Base-by-base conservation (phyloP, 2,329 filamentous ascomycete species). In the Aspergillus nomiae region DNA sequence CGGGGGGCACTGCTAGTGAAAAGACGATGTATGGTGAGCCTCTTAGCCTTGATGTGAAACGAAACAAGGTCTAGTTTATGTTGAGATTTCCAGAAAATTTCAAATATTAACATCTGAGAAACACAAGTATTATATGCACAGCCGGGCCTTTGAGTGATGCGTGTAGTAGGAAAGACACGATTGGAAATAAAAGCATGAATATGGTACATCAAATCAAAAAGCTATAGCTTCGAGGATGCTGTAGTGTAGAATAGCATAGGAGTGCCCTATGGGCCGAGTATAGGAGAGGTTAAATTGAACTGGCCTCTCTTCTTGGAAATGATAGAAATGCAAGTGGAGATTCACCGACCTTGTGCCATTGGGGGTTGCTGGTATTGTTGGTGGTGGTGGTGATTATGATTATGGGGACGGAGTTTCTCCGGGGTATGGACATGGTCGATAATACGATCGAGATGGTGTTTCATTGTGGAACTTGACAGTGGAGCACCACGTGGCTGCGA, bases 341-440 rank as follows among this genome's bases (percentile, higher is more conserved):
- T 38, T 38, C 36, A 55, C 51, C 21, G 7, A 55, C 51, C 51
- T 55, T 55, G 51, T 26, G n/a, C 16, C 41, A 50, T 38, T 59
- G 50, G 36, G 26, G 46, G 58, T 45, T 41, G 56, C 30, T 61
- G 48, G 11, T 51, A 50, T 30, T 62, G 54, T 12, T 62, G 55
- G 5, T 32, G 61, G 60, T 45, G 61, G 21, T 50, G 51, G 59
- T 4, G 48, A 32, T 19, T 24, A 14, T 41, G 59, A 32, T 57
- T 50, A 21, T 60, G 46, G 53, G 54, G 65, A 38, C 11, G 51
- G 21, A 36, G 19, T 63, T 61, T 65, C 50, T 61, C 63, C 58
- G 55, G 63, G 62, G 57, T 51, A 62, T 67, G 66, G 59, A 68
- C 53, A 56, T 65, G 66, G 55, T 58, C 62, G 34, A 67, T 19